Conservation (phyloP, 2,329 filamentous ascomycete genomes). For the Onygenales sp. region DNA sequence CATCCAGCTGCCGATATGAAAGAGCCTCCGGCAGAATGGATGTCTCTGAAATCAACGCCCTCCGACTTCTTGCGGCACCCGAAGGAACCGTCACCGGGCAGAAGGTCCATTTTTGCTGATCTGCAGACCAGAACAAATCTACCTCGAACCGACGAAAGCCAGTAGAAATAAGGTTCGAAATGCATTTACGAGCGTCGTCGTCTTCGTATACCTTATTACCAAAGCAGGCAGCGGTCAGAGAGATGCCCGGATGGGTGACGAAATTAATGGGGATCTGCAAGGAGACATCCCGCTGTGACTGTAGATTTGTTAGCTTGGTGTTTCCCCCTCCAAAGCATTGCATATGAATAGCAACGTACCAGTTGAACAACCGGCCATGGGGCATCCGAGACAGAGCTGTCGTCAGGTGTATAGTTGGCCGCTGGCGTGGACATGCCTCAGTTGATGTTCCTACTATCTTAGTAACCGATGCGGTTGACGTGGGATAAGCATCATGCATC, state of each 20-base stretch:
- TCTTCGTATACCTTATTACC: slow-evolving; percentile 44
- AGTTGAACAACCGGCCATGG: slow-evolving; percentile 32
- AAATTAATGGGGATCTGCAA: slow-evolving; percentile 54
- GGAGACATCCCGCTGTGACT: slow-evolving; percentile 55
- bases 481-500: neutral
- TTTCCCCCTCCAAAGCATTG: neutral
- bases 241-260: slow-evolving; percentile 48
- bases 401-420: slow-evolving; percentile 29
- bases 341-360: slow-evolving; percentile 15
- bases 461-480: neutral
- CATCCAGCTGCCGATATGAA: neutral
- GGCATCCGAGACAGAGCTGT: slow-evolving; percentile 24
- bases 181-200: slow-evolving; percentile 42
- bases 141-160: slow-evolving; percentile 50
- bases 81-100: slow-evolving; percentile 49
- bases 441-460: slow-evolving; percentile 1
- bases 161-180: slow-evolving; percentile 54
- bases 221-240: slow-evolving; percentile 52
- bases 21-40: neutral
- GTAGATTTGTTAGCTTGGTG: slow-evolving; percentile 9
- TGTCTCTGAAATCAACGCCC: too few species aligned
- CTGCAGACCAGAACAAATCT: slow-evolving; percentile 56
- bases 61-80: neutral
- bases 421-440: slow-evolving; percentile 26
- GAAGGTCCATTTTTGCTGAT: slow-evolving; percentile 46